These are phyloP conservation scores for Kodamaea leandrae DNA, from an alignment of 805 yeast species.

Conservation along the genomic window DNA sequence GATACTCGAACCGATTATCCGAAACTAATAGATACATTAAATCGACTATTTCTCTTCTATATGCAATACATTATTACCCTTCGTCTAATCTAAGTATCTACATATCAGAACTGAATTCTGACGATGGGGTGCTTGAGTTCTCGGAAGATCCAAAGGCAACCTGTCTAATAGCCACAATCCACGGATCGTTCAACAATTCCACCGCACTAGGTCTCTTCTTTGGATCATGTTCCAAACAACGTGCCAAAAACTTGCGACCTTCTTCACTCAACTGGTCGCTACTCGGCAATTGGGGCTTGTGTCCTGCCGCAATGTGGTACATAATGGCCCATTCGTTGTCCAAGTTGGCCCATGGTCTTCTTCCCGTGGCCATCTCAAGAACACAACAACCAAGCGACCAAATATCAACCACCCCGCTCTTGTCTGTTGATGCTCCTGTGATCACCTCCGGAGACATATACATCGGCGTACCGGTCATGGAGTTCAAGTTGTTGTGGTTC, in stretches of 20 bases:
- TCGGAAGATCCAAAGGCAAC: slow-evolving; percentile 56
- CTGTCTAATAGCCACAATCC: slow-evolving; percentile 74
- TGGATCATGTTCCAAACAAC: slow-evolving; percentile 83
- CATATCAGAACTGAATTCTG: slow-evolving; percentile 23
- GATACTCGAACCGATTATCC: too few relatives aligned
- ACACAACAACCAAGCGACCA: slow-evolving; percentile 98
- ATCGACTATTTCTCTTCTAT: neutral
- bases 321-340: slow-evolving; percentile 98
- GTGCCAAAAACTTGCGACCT: slow-evolving; percentile 68
- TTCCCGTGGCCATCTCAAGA: slow-evolving; percentile 93
- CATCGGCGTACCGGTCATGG: slow-evolving; percentile 95
- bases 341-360: slow-evolving; percentile 92
- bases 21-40: too few relatives aligned
- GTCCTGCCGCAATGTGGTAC: slow-evolving; percentile 97
- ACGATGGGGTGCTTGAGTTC: slow-evolving; percentile 33
- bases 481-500: slow-evolving; percentile 30
- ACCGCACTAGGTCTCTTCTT: slow-evolving; percentile 76
- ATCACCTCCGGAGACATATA: slow-evolving; percentile 98
- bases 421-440: slow-evolving; percentile 64
- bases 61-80: too few relatives aligned
- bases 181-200: slow-evolving; percentile 82
- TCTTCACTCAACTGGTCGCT: slow-evolving; percentile 71
- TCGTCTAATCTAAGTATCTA: too few relatives aligned
- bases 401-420: slow-evolving; percentile 72
- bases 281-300: slow-evolving; percentile 80